phyloP scores from a whole-genome alignment of 495 filamentous ascomycete genomes.

The Hyphodiscus hymeniophilus region DNA sequence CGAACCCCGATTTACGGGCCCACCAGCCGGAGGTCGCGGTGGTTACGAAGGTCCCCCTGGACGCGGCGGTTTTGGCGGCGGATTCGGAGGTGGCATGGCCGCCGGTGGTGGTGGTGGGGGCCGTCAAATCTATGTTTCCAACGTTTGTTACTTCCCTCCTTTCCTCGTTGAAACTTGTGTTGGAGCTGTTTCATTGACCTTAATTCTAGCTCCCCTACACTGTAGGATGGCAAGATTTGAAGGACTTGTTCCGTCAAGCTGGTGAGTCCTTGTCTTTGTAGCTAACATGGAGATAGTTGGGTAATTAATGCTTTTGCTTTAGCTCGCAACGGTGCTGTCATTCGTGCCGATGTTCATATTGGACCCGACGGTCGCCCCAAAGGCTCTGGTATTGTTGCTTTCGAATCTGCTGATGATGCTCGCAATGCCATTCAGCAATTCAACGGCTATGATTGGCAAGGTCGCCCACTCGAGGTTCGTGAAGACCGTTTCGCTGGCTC shows the following conservation, averaged over 20 bases:
- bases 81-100: conserved; percentile 31
- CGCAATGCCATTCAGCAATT: conserved; percentile 93
- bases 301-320: conserved; percentile 16
- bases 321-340: conserved; percentile 68
- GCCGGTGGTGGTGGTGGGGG: conserved; percentile 41
- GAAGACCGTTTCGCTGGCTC: conserved; percentile 88
- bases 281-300: conserved; percentile 20
- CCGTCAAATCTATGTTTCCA: conserved; percentile 92
- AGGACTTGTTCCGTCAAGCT: conserved; percentile 97
- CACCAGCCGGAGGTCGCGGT: conserved; percentile 56
- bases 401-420: conserved; percentile 89
- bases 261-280: conserved; percentile 46
- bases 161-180: conserved; percentile 10
- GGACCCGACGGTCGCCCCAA: conserved; percentile 89
- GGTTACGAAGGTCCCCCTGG: conserved; percentile 49
- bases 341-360: conserved; percentile 92
- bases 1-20: conserved; percentile 84
- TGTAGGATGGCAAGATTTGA: conserved; percentile 97
- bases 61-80: conserved; percentile 39
- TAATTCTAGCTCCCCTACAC: conserved; percentile 80
- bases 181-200: conserved; percentile 17
- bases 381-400: conserved; percentile 94
- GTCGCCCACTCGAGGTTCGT: conserved; percentile 84
- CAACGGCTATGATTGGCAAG: conserved; percentile 99
- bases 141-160: conserved; percentile 65